Percentiles rank a stretch among this genome's conserved stretches.
Conservation (phyloP, 164 flowering plant species). For the Akebia trifoliata region DNA sequence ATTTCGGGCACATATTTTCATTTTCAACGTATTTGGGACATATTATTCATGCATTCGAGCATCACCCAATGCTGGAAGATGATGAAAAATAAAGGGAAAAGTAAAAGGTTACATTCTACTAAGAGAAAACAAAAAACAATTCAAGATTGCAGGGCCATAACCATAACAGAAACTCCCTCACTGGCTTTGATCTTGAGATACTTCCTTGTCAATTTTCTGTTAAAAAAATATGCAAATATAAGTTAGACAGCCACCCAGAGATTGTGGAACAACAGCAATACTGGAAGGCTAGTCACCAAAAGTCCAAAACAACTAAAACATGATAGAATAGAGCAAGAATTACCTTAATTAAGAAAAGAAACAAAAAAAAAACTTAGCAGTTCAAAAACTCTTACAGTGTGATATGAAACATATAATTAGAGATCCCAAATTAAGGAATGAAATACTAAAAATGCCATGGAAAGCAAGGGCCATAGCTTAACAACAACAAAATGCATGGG, state of each 20-base stretch:
- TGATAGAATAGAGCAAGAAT: no score
- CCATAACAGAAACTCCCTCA: not conserved
- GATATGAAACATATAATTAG: no score
- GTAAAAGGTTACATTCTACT: not conserved
- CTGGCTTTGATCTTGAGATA: conserved; percentile 8
- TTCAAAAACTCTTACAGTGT: no score
- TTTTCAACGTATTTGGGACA: not conserved
- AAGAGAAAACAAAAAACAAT: not conserved
- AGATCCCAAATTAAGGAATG: no score
- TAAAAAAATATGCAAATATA: not conserved
- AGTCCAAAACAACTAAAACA: no score
- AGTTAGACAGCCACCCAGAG: not conserved
- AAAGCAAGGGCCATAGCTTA: no score
- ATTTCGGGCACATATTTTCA: not conserved
- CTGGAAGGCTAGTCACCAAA: no score
- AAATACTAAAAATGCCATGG: no score
- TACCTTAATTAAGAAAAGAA: no score
- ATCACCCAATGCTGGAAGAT: not conserved
- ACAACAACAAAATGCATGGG: no score
- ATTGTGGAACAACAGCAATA: not conserved
- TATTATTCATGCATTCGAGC: not conserved
- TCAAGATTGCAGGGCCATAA: not conserved
- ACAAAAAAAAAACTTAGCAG: no score
- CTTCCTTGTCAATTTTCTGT: conserved; percentile 13
- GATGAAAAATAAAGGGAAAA: not conserved